Evolutionary conservation across 2,329 filamentous ascomycete species (phyloP), one percentile per base, ranked within the genome.

Genomic region (Daldinia sp.): DNA sequence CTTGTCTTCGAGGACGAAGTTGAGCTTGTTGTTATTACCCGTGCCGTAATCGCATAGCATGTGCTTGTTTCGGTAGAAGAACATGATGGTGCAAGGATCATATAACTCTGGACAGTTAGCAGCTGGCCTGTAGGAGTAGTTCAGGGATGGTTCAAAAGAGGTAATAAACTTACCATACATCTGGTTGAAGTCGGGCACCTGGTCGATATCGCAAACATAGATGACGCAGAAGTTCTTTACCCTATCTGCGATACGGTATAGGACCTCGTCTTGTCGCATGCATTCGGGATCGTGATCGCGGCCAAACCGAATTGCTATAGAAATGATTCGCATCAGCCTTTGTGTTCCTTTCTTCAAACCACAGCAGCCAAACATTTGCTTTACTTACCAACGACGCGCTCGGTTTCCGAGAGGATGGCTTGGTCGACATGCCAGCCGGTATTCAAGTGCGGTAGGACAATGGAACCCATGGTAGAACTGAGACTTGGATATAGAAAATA

Each of bases 21-120:
- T 98, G 74, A 98, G 85, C 81, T 98, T 98, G 81, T 99, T 99
- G 82, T 99, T 99, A 83, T 99, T 97, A 72, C 96, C 96, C 1
- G 96, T 99, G 53, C 95, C 95, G 74, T 98, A 94, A 88, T 98
- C 95, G 80, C 92, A 93, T 92, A 97, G 97, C 89, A 98, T 98
- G 82, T 98, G 94, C 81, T 99, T 99, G 80, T 99, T 99, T 69
- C 95, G 89, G 85, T 94, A 97, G 86, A 97, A 97, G 85, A 86
- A 97, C 92, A 98, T 98, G 81, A 98, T 90, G 2, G 96, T 97
- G 83, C 94, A 93, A 0, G 94, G 90, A 78, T 99, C 93, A 84
- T 96, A 94, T 5, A 94, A 85, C 78, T 94, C 69, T 71, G 13
- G 41, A 44, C 2, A 42, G 10, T 70, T 44, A 70, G 58, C 39